These are phyloP conservation scores for Sequoia sempervirens DNA, from an alignment of 75 land plant species.

Conservation along the genomic window DNA sequence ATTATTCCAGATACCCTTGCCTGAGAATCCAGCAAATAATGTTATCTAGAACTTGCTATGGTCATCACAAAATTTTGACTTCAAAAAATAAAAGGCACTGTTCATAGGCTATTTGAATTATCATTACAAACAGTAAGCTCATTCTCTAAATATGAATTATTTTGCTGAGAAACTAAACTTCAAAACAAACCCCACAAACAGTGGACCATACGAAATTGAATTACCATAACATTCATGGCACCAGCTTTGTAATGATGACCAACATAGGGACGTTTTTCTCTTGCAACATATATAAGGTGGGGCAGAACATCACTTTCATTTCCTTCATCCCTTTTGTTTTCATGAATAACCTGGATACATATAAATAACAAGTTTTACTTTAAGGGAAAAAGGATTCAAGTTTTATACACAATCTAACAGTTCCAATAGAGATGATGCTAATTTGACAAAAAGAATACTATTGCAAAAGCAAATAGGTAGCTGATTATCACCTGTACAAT, in stretches of 20 bases:
- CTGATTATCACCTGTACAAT: background rate
- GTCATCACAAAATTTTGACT: background rate
- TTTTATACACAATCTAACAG: background rate
- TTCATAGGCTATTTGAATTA: no score
- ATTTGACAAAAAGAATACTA: no score
- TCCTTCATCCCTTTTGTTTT: background rate
- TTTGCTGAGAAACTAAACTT: no score
- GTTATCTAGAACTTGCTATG: background rate
- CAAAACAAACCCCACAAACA: no score
- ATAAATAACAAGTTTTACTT: background rate
- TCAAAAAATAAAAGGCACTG: background rate
- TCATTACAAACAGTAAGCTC: no score
- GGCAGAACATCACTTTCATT: background rate
- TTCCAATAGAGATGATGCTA: background rate
- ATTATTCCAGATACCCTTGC: background rate
- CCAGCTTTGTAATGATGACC: constrained; percentile 8
- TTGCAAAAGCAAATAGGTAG: background rate
- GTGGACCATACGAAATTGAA: background rate
- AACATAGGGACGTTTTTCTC: background rate
- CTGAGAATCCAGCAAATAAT: background rate
- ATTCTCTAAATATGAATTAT: no score
- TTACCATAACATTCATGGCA: constrained; percentile 12
- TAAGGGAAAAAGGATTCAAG: background rate
- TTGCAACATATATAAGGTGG: constrained; percentile 1
- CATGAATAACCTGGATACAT: constrained; percentile 3